A percentile compares a stretch with the other conserved stretches of the same genome.
Evolutionary conservation across 2,329 filamentous ascomycete genomes (phyloP).

Genomic region (Davidsoniella eucalypti): DNA sequence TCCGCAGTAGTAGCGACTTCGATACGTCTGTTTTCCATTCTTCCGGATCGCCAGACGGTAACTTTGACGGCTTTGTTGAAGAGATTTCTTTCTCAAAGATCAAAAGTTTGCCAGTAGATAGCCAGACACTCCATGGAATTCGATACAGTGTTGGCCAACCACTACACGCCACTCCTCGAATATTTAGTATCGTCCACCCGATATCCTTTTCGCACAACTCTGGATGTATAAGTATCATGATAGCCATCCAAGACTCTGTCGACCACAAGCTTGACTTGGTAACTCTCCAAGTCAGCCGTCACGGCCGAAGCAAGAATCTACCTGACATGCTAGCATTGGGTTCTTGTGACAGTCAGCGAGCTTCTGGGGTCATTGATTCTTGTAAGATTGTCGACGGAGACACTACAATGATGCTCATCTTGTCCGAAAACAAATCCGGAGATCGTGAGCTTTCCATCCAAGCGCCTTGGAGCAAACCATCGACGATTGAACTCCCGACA

Average conservation of each 20-base stretch:
- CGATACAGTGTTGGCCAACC: conserved; percentile 21
- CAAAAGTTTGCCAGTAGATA: conserved; percentile 47
- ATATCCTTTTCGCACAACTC: conserved; percentile 36
- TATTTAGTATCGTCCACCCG: conserved; percentile 51
- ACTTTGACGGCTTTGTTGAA: conserved; percentile 52
- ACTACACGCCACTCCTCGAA: conserved; percentile 23
- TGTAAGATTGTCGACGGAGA: conserved; percentile 53
- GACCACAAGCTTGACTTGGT: conserved; percentile 38
- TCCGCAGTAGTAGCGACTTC: conserved; percentile 43
- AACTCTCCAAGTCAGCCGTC: conserved; percentile 6
- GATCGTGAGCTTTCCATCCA: conserved; percentile 53
- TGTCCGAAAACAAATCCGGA: conserved; percentile 49
- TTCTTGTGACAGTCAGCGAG: conserved; percentile 36
- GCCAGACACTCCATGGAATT: conserved; percentile 41
- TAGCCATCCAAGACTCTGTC: conserved; percentile 54
- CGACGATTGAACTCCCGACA: conserved; percentile 47
- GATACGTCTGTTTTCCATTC: conserved; percentile 45
- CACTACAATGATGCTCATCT: conserved; percentile 50
- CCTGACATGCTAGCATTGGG: conserved; percentile 13
- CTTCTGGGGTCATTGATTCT: conserved; percentile 54
- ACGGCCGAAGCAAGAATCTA: neutral
- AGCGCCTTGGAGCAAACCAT: conserved; percentile 56
- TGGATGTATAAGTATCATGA: conserved; percentile 37
- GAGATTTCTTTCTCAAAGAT: conserved; percentile 59
- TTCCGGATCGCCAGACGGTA: conserved; percentile 39